Evolutionary conservation across 306 rosid species (phyloP), one percentile per base, ranked within the genome.

Genomic region (Pyrus bretschneideri): DNA sequence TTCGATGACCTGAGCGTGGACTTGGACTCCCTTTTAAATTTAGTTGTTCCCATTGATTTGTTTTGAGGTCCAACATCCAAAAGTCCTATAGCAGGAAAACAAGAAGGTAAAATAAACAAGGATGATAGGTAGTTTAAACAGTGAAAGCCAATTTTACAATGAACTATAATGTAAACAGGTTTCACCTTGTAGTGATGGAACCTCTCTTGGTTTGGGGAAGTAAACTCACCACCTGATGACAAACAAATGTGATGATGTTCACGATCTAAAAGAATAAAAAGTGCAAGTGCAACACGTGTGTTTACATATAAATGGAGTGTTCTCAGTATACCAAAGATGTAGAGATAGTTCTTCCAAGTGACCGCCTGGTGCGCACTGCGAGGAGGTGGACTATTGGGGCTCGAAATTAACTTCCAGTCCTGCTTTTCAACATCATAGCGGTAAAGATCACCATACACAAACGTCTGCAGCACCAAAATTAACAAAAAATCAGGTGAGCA

Each of bases 341-440:
- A 95, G 71, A 95, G 85, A 84, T 88, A 92, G 80, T 92, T 90
- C 90, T 95, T 95, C 99, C 99, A 95, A 67, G 88, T 90, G 86
- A 95, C 93, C 9, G 97, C 96, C 77, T 95, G 99, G 81, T 95
- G 97, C 76, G 99, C 95, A 81, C 99, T 95, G 67, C 96, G 92
- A 45, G 99, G 99, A 33, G 99, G 99, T 54, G 99, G 99, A 82
- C 97, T 95, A 67, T 92, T 95, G 12, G 99, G 99, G 81, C 99
- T 92, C 4, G 96, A 89, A 85, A 95, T 77, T 63, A 88, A 57
- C 81, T 90, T 95, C 99, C 99, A 95, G 77, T 89, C 99, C 85
- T 80, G 87, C 87, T 95, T 92, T 81, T 95, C 99, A 58, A 86
- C 90, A 71, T 92, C 99, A 49, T 79, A 95, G 64, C 96, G 91